Base-by-base conservation (phyloP, 257 asterid genomes). In the Nicotiana noctiflora region DNA sequence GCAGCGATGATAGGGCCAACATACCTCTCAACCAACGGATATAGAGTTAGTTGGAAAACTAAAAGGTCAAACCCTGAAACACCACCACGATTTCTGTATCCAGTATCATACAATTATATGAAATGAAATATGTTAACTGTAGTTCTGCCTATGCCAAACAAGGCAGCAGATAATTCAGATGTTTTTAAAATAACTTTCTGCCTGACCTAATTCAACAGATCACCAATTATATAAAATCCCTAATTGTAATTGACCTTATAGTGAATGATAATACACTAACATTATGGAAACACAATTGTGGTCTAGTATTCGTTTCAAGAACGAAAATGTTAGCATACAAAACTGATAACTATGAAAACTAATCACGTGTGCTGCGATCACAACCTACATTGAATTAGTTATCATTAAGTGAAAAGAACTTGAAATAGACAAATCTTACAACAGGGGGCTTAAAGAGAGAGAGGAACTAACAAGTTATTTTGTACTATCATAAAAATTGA, bases 51-150 rank as follows among this genome's bases (percentile, higher is more conserved):
- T 88, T 94, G 97, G 88, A 88, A 90, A 85, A 91, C 25, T 61
- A 94, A 77, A 90, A 94, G 89, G 12, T 96, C 94, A 57, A 84
- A 84, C 44, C 98, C 98, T 93, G 91, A 84, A 87, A 25, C 77
- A 56, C 31, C 19, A 70, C 61, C 15, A 49, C 75, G 17, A 51
- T 11, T 34, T 76, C 49, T 62, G 11, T 23, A 75, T 7, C 57
- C 31, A 80, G 40, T 44, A 46, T 51, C 72, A 10, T 34, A 21
- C 17, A 31, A 49, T 31, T 7, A 25, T 29, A 60, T 29, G 21
- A 60, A 19, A 37, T 21, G 37, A 32, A 62, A 63, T 21, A 49
- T 21, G 32, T 37, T 4, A 2, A 15, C 53, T 66, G 9, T 18
- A 37, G 55, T 10, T 67, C 55, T 0, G 55, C 37, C 76, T 67